Conservation (phyloP, 352 stramenopile species). For the Phytopythium kandeliae region DNA sequence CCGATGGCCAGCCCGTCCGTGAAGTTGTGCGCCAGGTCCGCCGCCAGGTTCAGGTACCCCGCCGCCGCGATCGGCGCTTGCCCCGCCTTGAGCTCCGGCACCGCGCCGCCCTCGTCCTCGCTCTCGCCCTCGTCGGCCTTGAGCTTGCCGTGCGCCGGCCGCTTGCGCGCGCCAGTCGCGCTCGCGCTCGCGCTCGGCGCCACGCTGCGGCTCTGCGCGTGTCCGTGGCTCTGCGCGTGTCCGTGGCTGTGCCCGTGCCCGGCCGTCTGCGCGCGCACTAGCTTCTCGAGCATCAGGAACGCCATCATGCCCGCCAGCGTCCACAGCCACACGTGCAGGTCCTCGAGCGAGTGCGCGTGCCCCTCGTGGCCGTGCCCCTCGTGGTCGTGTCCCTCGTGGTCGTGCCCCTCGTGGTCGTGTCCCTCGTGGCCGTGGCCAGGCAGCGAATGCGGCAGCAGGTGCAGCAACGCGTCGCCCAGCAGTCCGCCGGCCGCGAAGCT, state of each 20-base stretch:
- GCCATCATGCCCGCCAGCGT: conserved; percentile 64
- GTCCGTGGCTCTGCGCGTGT: conserved; percentile 19
- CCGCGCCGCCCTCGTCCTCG: conserved; percentile 11
- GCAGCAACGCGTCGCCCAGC: conserved; percentile 87
- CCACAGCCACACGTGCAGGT: conserved; percentile 73
- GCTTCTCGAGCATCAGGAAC: conserved; percentile 82
- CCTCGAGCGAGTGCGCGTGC: conserved; percentile 46
- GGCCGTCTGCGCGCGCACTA: conserved; percentile 61
- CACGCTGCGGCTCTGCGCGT: conserved; percentile 9
- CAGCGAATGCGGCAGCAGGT: conserved; percentile 88
- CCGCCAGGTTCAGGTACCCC: conserved; percentile 88
- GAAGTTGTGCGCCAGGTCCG: conserved; percentile 92
- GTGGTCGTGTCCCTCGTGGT: conserved; percentile 18
- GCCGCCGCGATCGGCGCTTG: conserved; percentile 61
- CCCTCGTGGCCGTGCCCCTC: conserved; percentile 34
- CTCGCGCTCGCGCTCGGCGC: conserved; percentile 1
- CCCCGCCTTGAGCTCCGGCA: conserved; percentile 8
- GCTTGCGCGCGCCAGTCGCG: conserved; percentile 27
- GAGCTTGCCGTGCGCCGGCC: conserved; percentile 25
- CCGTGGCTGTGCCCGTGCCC: conserved; percentile 19
- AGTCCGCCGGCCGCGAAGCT: conserved; percentile 86
- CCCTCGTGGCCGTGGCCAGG: conserved; percentile 17
- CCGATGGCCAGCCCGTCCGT: conserved; percentile 92
- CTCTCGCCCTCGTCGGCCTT: conserved; percentile 19
- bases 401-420: conserved; percentile 18